These are phyloP conservation scores for Eucalyptus curtisii DNA, from an alignment of 345 rosid genomes.

Conservation along the genomic window DNA sequence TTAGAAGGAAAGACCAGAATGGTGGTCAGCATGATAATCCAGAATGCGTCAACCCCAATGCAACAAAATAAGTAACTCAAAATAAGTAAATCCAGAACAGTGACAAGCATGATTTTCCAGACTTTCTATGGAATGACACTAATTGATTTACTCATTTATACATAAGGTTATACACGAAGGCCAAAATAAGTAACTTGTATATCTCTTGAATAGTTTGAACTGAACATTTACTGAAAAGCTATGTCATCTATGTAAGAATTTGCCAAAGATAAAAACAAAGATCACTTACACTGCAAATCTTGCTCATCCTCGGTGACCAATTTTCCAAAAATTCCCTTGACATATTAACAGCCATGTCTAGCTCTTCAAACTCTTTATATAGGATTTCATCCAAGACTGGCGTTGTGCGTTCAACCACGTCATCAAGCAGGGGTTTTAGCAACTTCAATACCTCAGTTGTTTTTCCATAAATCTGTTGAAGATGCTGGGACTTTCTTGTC, in stretches of 20 bases:
- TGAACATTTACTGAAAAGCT: not conserved
- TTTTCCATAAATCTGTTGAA: constrained; percentile 45
- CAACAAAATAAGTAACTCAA: not conserved
- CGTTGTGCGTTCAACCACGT: constrained; percentile 43
- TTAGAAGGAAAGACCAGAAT: not conserved
- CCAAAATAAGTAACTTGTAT: not conserved
- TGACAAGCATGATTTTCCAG: not conserved
- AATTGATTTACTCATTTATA: not conserved
- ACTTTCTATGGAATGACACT: not conserved
- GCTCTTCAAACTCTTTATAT: constrained; percentile 54
- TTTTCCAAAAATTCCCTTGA: constrained; percentile 73
- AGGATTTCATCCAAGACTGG: constrained; percentile 43
- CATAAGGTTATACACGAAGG: not conserved
- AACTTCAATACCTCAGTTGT: constrained; percentile 48
- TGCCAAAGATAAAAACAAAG: not conserved
- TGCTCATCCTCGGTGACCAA: constrained; percentile 71
- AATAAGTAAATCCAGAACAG: not conserved
- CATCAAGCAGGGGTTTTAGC: constrained; percentile 75
- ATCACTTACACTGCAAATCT: constrained; percentile 56
- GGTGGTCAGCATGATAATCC: not conserved
- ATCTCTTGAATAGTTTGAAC: not conserved
- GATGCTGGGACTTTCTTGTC: constrained; percentile 31
- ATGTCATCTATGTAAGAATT: not conserved
- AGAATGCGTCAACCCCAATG: not conserved
- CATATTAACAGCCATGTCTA: constrained; percentile 60